Percentiles rank a stretch among this genome's conserved stretches.
Conservation (phyloP, 345 rosid species). For the Boechera retrofracta region DNA sequence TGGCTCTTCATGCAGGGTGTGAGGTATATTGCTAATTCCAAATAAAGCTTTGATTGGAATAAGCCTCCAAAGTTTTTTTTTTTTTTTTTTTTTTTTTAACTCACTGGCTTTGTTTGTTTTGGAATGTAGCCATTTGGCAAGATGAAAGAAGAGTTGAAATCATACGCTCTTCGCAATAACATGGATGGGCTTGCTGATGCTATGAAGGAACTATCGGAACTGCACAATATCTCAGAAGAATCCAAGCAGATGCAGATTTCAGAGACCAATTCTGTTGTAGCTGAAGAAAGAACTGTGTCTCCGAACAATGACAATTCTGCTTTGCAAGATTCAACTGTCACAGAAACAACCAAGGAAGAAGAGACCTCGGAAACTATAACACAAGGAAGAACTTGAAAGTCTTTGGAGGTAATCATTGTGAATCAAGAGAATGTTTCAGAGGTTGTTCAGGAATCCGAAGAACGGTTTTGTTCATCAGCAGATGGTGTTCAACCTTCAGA, state of each 20-base stretch:
- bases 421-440: constrained; percentile 31
- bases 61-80: not conserved
- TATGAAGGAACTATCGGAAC: constrained; percentile 61
- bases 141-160: constrained; percentile 77
- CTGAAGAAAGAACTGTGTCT: constrained; percentile 47
- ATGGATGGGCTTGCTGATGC: constrained; percentile 60
- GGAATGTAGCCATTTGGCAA: constrained; percentile 62
- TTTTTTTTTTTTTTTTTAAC: not conserved
- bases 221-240: constrained; percentile 59
- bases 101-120: constrained; percentile 21
- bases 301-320: constrained; percentile 27
- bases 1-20: constrained; percentile 83
- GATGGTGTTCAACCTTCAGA: constrained; percentile 60
- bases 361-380: constrained; percentile 23
- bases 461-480: constrained; percentile 22
- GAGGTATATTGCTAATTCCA: constrained; percentile 52
- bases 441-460: constrained; percentile 44
- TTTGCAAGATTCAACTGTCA: constrained; percentile 22
- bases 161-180: constrained; percentile 64
- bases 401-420: constrained; percentile 39
- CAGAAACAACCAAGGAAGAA: constrained; percentile 19
- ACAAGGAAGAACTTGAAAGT: constrained; percentile 23
- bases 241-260: constrained; percentile 63
- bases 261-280: constrained; percentile 61
- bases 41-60: not conserved